These are phyloP conservation scores for Musa balbisiana DNA, from an alignment of 202 grass and related monocot species.

Conservation along the genomic window DNA sequence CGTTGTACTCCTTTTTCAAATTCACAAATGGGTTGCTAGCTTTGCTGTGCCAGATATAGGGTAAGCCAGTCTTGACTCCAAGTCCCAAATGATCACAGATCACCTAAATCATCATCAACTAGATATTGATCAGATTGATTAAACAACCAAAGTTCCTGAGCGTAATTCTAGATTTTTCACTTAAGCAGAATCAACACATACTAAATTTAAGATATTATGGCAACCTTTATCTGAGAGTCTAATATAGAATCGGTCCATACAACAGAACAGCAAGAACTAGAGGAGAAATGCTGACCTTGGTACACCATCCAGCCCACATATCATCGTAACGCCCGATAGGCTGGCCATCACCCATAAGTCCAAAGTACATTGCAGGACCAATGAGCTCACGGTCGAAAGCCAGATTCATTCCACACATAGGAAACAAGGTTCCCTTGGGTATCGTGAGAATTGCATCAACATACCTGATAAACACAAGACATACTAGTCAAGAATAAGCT, in stretches of 20 bases:
- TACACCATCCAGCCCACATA: conserved; percentile 7
- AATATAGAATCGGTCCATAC: no score
- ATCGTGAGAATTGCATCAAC: conserved; percentile 3
- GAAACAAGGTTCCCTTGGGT: conserved; percentile 7
- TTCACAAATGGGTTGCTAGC: neutral
- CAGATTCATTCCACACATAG: conserved; percentile 4
- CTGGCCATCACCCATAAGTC: conserved; percentile 5
- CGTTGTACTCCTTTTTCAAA: neutral
- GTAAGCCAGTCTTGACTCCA: conserved; percentile 1
- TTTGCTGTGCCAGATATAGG: conserved; percentile 7
- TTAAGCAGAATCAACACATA: neutral
- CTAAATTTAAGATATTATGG: neutral
- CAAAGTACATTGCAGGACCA: conserved; percentile 11
- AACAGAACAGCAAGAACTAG: neutral
- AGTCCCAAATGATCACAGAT: conserved; percentile 7
- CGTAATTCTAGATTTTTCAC: neutral
- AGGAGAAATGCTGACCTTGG: neutral
- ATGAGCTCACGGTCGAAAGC: conserved; percentile 7
- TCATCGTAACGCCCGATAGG: conserved; percentile 5
- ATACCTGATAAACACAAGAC: neutral
- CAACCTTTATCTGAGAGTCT: neutral
- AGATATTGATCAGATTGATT: neutral
- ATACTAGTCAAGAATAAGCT: neutral
- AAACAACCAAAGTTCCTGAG: neutral
- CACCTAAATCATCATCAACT: neutral